Conservation (phyloP, 1,284 basidiomycete species). For the Pascua guehoae region DNA sequence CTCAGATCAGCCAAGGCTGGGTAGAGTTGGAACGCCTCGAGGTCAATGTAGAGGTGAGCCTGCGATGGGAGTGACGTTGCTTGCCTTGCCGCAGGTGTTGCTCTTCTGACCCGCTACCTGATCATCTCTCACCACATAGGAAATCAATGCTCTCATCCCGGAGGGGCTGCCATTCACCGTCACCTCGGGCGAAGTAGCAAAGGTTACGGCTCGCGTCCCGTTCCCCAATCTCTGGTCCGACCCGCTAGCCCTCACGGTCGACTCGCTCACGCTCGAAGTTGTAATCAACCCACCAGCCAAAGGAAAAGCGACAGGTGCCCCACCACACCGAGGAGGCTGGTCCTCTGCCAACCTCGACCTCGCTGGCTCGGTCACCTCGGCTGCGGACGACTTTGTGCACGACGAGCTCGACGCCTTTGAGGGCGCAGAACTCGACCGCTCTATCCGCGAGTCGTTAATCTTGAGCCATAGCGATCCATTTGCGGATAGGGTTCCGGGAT, state of each 20-base stretch:
- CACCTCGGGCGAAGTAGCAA: slow-evolving; percentile 66
- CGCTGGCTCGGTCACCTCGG: slow-evolving; percentile 69
- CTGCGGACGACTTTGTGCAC: slow-evolving; percentile 79
- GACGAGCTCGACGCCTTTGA: slow-evolving; percentile 70
- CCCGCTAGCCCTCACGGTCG: slow-evolving; percentile 50
- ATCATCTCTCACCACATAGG: slow-evolving; percentile 53
- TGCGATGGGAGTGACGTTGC: not conserved
- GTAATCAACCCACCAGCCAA: slow-evolving; percentile 57
- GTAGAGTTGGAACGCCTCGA: slow-evolving; percentile 81
- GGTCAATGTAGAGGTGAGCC: slow-evolving; percentile 66
- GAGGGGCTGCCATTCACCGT: slow-evolving; percentile 65
- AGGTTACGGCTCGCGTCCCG: slow-evolving; percentile 61
- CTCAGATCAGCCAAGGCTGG: slow-evolving; percentile 82
- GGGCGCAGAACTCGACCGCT: slow-evolving; percentile 67
- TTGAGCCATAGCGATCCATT: slow-evolving; percentile 40
- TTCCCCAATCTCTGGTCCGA: slow-evolving; percentile 47
- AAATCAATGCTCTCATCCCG: slow-evolving; percentile 69
- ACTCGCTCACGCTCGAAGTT: slow-evolving; percentile 67
- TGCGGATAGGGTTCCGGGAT: slow-evolving; percentile 33
- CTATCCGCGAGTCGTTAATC: slow-evolving; percentile 52
- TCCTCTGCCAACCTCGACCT: slow-evolving; percentile 53
- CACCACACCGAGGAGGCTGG: no score
- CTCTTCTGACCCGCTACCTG: slow-evolving; percentile 14
- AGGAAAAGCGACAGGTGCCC: not conserved
- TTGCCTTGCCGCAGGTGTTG: not conserved